Evolutionary conservation across 2,329 filamentous ascomycete species (phyloP).

Genomic region (Xylaria sp.): DNA sequence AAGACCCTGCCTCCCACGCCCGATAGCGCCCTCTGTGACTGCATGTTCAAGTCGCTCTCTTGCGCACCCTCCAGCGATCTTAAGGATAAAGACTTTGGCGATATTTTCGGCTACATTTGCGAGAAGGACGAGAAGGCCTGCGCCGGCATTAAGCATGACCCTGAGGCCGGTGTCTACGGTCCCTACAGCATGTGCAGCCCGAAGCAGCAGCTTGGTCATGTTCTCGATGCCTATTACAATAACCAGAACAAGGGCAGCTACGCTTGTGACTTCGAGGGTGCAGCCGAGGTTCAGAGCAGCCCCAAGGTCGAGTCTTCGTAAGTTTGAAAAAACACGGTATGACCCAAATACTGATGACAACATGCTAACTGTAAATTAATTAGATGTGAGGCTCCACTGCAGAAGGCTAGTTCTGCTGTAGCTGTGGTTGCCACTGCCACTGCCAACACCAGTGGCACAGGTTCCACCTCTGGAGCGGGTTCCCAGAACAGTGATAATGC

Average conservation of each 20-base stretch:
- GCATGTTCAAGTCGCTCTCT: constrained; percentile 74
- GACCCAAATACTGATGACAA: too few species aligned
- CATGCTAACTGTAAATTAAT: constrained; percentile 19
- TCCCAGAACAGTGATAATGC: constrained; percentile 38
- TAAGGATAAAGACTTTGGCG: constrained; percentile 62
- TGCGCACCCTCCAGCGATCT: constrained; percentile 68
- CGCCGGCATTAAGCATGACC: constrained; percentile 66
- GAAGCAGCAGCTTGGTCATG: constrained; percentile 68
- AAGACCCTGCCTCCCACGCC: constrained; percentile 75
- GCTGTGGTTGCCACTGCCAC: constrained; percentile 50
- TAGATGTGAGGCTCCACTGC: constrained; percentile 59
- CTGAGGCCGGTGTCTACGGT: constrained; percentile 66
- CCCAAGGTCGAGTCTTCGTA: constrained; percentile 41
- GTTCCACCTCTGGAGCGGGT: constrained; percentile 31
- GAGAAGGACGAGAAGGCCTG: constrained; percentile 61
- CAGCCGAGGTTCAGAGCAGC: constrained; percentile 55
- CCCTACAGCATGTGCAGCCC: constrained; percentile 72
- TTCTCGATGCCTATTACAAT: constrained; percentile 68
- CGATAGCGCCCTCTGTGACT: constrained; percentile 74
- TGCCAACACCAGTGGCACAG: constrained; percentile 37
- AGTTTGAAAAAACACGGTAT: constrained; percentile 20
- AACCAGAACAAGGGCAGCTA: constrained; percentile 58
- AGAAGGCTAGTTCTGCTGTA: constrained; percentile 57
- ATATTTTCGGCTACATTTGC: constrained; percentile 54
- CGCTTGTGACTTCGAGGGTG: constrained; percentile 69